phyloP scores from a whole-genome alignment of 73 alveolate genomes.

The Symbiodinium pilosum region DNA sequence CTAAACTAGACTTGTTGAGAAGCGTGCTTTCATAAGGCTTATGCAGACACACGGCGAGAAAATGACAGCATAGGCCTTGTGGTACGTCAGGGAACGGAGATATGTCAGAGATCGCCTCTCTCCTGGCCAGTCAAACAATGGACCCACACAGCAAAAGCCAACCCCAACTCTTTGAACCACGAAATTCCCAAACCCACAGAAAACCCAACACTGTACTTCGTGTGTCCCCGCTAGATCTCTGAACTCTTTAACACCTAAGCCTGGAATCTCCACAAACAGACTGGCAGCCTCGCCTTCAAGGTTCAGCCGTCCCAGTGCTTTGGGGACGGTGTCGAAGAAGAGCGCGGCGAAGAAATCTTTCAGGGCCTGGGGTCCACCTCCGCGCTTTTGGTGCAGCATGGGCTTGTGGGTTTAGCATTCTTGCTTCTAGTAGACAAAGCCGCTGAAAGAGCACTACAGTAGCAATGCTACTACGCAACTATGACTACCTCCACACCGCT shows the following conservation, averaged over 20 bases:
- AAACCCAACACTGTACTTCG: not conserved
- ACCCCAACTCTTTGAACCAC: not conserved
- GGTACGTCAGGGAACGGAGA: slow-evolving; percentile 47
- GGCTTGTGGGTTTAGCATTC: too few species aligned
- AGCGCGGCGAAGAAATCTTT: slow-evolving; percentile 28
- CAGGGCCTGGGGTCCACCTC: slow-evolving; percentile 5
- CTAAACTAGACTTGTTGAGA: too few species aligned
- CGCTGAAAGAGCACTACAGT: too few species aligned
- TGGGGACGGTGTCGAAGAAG: slow-evolving; percentile 64
- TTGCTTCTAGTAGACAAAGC: too few species aligned
- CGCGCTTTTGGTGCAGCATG: too few species aligned
- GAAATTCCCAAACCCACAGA: not conserved
- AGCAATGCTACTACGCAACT: too few species aligned
- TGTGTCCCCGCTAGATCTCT: not conserved
- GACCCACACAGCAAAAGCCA: too few species aligned
- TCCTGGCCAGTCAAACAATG: not conserved
- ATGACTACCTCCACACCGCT: too few species aligned
- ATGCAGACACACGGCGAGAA: too few species aligned
- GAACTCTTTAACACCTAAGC: not conserved
- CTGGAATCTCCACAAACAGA: not conserved
- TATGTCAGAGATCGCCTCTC: slow-evolving; percentile 53
- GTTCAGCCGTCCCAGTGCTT: not conserved
- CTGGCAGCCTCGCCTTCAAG: not conserved
- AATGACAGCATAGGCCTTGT: slow-evolving; percentile 29
- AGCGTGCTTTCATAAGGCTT: too few species aligned